Base-by-base conservation (phyloP, 495 filamentous ascomycete genomes). In the Aspergillus sclerotiicarbonarius region DNA sequence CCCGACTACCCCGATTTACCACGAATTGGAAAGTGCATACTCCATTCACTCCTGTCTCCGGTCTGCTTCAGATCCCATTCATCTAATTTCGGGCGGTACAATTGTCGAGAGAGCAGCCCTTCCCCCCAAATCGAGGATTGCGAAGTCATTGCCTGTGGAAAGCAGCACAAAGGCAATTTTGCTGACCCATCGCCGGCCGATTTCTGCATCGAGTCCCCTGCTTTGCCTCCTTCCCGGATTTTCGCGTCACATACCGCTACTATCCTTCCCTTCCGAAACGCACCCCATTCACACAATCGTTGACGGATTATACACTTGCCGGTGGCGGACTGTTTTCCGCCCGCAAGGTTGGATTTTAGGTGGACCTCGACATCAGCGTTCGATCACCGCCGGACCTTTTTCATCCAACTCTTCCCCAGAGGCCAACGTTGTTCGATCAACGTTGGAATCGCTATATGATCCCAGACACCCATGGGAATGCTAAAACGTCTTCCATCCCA, bases 391-490 rank as follows among this genome's bases (percentile, higher is more conserved):
- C n/a, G 46, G 46, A 44, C 33, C 25, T 25, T 49, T 33, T 47
- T 7, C 19, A 20, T 44, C 45, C 47, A 41, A 33, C 53, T 37
- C 56, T 51, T 49, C 47, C 45, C 56, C 43, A 46, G 62, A 62
- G 60, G 54, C 60, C 64, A 66, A 67, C 67, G 64, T 67, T 67
- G 64, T 51, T 47, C 8, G 52, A 44, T 12, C 64, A 63, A 63
- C 67, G 67, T 69, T 65, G 62, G 60, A 67, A 51, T 69, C 71
- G 67, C 76, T 77, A 69, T 70, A 77, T 77, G 75, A 63, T 71
- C 68, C 63, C 70, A 71, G 67, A 70, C 54, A 71, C 72, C 68
- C 67, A 80, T 79, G 75, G 76, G 75, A 76, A 75, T 73, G 70
- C 66, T 53, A 70, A 69, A 59, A 56, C 51, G 60, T 68, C 68